Conservation (phyloP, 2,329 filamentous ascomycete species). For the Epichloe sp. region DNA sequence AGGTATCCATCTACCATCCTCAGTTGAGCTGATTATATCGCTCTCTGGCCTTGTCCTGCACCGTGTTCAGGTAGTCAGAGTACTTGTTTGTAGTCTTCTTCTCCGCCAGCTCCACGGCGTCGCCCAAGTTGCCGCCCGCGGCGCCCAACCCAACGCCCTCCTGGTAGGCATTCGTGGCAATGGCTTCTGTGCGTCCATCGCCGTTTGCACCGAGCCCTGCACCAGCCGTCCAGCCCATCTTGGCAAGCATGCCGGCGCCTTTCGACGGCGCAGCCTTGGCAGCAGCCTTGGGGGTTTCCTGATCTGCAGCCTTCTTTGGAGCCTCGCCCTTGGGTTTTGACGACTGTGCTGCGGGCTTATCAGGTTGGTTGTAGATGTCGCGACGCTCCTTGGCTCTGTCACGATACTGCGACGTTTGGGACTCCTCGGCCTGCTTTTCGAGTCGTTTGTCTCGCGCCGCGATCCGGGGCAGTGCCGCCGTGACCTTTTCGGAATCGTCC, state of each 20-base stretch:
- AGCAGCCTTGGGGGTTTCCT: conserved; percentile 10
- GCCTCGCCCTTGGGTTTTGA: conserved; percentile 23
- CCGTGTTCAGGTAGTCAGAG: conserved; percentile 48
- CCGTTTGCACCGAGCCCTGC: conserved; percentile 51
- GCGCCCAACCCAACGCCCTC: conserved; percentile 58
- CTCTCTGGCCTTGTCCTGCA: conserved; percentile 53
- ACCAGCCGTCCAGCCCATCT: conserved; percentile 60
- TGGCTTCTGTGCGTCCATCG: conserved; percentile 48
- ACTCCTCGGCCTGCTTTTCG: conserved; percentile 16
- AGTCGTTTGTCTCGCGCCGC: conserved; percentile 25
- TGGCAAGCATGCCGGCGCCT: conserved; percentile 53
- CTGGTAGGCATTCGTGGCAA: conserved; percentile 51
- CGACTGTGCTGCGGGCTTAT: conserved; percentile 29
- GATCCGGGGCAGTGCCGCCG: conserved; percentile 31
- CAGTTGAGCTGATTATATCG: conserved; percentile 43
- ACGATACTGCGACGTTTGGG: conserved; percentile 32
- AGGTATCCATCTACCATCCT: too few relatives aligned
- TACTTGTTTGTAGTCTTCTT: conserved; percentile 47
- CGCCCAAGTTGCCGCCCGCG: conserved; percentile 54
- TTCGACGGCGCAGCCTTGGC: conserved; percentile 36
- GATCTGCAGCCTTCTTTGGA: conserved; percentile 5
- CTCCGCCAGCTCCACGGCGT: conserved; percentile 51
- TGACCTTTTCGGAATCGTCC: conserved; percentile 30
- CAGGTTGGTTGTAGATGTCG: conserved; percentile 46
- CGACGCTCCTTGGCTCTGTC: conserved; percentile 58